Evolutionary conservation across 441 rosid genomes (phyloP).

Genomic region (Raphanus hybrid): DNA sequence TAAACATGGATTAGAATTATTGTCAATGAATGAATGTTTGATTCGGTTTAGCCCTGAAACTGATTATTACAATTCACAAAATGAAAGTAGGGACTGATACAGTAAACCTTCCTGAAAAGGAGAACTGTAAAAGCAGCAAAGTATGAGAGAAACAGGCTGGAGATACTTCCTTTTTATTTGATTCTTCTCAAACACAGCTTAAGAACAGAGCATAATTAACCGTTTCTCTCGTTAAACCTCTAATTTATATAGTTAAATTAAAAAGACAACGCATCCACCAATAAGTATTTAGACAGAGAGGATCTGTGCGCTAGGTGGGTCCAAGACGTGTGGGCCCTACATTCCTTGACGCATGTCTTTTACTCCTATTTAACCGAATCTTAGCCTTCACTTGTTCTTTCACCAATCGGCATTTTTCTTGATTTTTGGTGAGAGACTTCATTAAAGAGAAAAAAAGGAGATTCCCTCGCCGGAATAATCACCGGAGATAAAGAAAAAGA

Average conservation of each 20-base stretch:
- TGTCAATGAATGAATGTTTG: not conserved
- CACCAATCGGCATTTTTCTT: conserved; percentile 38
- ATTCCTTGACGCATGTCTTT: conserved; percentile 21
- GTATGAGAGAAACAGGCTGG: conserved; percentile 28
- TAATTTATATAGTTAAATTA: not conserved
- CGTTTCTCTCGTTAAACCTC: conserved; percentile 27
- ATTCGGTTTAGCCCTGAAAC: not conserved
- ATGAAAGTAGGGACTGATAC: not conserved
- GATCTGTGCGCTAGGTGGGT: conserved; percentile 34
- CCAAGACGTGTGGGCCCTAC: conserved; percentile 23
- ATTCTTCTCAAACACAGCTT: conserved; percentile 37
- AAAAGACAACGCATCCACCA: conserved; percentile 37
- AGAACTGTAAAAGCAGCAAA: conserved; percentile 12
- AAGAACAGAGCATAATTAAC: conserved; percentile 34
- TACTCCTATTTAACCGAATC: conserved; percentile 31
- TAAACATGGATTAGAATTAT: not conserved
- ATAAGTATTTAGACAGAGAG: conserved; percentile 38
- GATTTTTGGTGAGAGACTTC: conserved; percentile 29
- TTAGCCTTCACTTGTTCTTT: conserved; percentile 3
- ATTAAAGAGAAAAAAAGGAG: not conserved
- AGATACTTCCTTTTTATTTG: not conserved
- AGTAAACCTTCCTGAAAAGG: not conserved
- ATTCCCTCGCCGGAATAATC: conserved; percentile 41
- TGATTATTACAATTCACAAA: not conserved
- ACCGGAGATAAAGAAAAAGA: conserved; percentile 36